Base-by-base conservation (phyloP, 1,284 basidiomycete species). In the Ustilago bromivora region DNA sequence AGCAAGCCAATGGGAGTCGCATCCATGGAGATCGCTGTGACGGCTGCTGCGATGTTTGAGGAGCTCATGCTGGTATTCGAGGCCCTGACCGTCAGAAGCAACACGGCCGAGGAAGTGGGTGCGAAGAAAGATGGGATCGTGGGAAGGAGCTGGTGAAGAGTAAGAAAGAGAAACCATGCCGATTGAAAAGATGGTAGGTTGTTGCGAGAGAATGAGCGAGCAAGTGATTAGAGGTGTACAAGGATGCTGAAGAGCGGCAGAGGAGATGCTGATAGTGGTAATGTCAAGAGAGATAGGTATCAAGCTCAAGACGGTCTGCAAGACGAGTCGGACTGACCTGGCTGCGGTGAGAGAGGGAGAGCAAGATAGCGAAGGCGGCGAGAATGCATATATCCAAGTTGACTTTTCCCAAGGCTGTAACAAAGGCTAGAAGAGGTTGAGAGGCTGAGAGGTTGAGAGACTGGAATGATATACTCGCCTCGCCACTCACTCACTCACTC, bases 101-200 rank as follows among this genome's bases (percentile, higher is more conserved):
- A 78, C 76, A 41, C 71, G 61, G 59, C 67, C 61, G 12, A 78
- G 68, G 57, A 78, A 78, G 67, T 73, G 68, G 15, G 76, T 78
- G 58, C 76, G 71, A 32, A 67, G 51, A 53, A 66, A 78, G 51
- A 78, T 52, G 57, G 76, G 76, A 28, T 74, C 76, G 53, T 78
- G 60, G 66, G 31, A 57, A 15, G 66, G 54, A 28, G 62, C 58
- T 36, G 58, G 49, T 28, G 65, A 28, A 53, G 75, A 66, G 58
- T 63, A 66, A 5, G 60, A 47, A 23, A 64, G 66, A 23, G 70
- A 70, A 35, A 70, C 66, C 75, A 77, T 77, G 47, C 57, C 60
- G 61, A 43, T 38, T 28, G 23, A 46, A 36, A 17, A 41, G 10
- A 23, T 43, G 51, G 19, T 28, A 34, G 36, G 23, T 13, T 15